These are phyloP conservation scores for Dendrostoma leiphaemia DNA, from an alignment of 2,329 filamentous ascomycete genomes.

Conservation along the genomic window DNA sequence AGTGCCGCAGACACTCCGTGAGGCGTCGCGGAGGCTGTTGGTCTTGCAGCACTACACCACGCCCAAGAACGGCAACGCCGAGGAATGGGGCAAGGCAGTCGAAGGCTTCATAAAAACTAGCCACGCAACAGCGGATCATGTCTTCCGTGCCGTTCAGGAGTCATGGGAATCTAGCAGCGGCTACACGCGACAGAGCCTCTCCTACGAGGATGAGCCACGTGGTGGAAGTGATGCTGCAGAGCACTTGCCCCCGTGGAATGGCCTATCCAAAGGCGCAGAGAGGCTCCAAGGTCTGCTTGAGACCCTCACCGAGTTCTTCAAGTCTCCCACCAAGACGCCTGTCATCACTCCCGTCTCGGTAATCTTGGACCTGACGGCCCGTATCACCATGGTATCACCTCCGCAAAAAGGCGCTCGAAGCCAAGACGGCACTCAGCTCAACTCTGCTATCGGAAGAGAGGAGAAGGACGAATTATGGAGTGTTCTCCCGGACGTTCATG, in stretches of 20 bases:
- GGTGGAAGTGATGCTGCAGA: slow-evolving; percentile 46
- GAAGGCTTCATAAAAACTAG: slow-evolving; percentile 59
- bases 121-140: slow-evolving; percentile 70
- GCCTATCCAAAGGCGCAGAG: slow-evolving; percentile 71
- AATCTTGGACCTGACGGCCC: slow-evolving; percentile 66
- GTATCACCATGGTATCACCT: slow-evolving; percentile 66
- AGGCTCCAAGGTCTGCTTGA: slow-evolving; percentile 65
- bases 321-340: slow-evolving; percentile 60
- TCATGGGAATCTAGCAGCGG: slow-evolving; percentile 71
- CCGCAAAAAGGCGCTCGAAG: slow-evolving; percentile 43
- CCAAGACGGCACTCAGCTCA: slow-evolving; percentile 58
- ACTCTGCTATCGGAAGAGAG: slow-evolving; percentile 71
- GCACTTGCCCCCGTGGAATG: slow-evolving; percentile 68
- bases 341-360: slow-evolving; percentile 67
- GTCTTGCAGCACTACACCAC: slow-evolving; percentile 76
- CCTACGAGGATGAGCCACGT: slow-evolving; percentile 44
- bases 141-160: slow-evolving; percentile 77
- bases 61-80: slow-evolving; percentile 71
- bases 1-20: slow-evolving; percentile 51
- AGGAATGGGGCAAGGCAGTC: slow-evolving; percentile 75
- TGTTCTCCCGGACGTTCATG: slow-evolving; percentile 71
- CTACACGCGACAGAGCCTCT: slow-evolving; percentile 40
- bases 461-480: slow-evolving; percentile 79
- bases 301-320: slow-evolving; percentile 63
- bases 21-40: slow-evolving; percentile 62